Evolutionary conservation across 495 filamentous ascomycete genomes (phyloP).

Genomic region (Zalerion maritima): DNA sequence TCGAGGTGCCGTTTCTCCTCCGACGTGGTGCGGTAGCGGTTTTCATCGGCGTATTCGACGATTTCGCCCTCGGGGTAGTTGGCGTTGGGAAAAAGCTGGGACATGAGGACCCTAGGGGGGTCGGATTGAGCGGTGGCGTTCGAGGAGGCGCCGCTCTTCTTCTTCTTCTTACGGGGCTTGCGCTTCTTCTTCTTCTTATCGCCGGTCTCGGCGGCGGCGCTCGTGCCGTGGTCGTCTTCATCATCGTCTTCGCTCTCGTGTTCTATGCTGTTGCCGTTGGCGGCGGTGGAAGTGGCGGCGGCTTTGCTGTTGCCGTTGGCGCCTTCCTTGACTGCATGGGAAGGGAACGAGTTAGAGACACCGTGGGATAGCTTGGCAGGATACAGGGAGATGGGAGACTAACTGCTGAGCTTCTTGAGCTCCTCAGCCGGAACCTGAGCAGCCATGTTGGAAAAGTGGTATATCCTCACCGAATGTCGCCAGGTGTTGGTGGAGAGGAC

Average conservation of each 20-base stretch:
- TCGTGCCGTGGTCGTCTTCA: slow-evolving; percentile 23
- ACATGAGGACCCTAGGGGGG: slow-evolving; percentile 61
- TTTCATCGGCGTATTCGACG: slow-evolving; percentile 62
- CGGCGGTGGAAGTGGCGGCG: slow-evolving; percentile 21
- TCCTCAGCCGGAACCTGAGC: slow-evolving; percentile 34
- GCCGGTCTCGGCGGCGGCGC: slow-evolving; percentile 20
- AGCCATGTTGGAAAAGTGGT: slow-evolving; percentile 39
- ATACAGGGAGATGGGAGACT: slow-evolving; percentile 7
- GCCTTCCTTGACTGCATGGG: slow-evolving; percentile 21
- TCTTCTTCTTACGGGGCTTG: slow-evolving; percentile 77
- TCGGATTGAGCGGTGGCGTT: slow-evolving; percentile 55
- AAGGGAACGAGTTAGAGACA: background rate
- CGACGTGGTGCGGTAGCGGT: slow-evolving; percentile 64
- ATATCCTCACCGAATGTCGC: too few relatives aligned
- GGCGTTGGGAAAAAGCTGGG: slow-evolving; percentile 59
- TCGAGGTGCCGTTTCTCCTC: slow-evolving; percentile 82
- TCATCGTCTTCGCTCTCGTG: slow-evolving; percentile 53
- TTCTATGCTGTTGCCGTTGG: slow-evolving; percentile 43
- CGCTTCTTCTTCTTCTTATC: slow-evolving; percentile 35
- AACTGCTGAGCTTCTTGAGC: slow-evolving; percentile 37
- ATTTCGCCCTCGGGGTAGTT: slow-evolving; percentile 71
- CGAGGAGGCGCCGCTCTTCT: slow-evolving; percentile 61
- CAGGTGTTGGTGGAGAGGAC: too few relatives aligned
- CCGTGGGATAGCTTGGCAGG: background rate
- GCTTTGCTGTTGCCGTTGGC: slow-evolving; percentile 37